phyloP scores from a whole-genome alignment of 768 basidiomycete genomes.

The Ramaria sp. region DNA sequence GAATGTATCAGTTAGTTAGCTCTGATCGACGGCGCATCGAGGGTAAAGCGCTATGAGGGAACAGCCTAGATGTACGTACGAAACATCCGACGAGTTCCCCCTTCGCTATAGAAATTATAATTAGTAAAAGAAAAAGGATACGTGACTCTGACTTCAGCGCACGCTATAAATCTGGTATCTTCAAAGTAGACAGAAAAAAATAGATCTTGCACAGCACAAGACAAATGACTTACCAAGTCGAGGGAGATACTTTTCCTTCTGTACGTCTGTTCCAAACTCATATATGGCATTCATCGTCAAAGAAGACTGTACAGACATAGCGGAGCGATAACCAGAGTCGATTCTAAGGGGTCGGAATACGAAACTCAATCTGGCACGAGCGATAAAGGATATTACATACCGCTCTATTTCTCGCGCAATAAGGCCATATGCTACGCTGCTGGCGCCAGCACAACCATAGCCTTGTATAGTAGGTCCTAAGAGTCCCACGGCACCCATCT shows the following conservation, averaged over 20 bases:
- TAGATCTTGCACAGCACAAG: background rate
- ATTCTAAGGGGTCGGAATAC: constrained; percentile 37
- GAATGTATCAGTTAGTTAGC: background rate
- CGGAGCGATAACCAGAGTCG: constrained; percentile 94
- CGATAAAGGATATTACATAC: constrained; percentile 27
- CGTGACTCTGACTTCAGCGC: too few species aligned
- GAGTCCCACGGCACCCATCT: constrained; percentile 89
- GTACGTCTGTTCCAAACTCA: constrained; percentile 79
- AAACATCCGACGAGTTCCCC: constrained; percentile 91
- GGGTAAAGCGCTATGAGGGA: too few species aligned
- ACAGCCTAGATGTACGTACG: constrained; percentile 36
- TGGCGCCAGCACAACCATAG: constrained; percentile 88
- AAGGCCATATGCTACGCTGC: constrained; percentile 87
- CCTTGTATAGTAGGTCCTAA: constrained; percentile 89
- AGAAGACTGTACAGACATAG: constrained; percentile 89
- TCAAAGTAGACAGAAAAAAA: background rate
- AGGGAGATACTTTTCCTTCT: constrained; percentile 88
- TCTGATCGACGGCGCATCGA: background rate
- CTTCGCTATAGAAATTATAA: constrained; percentile 36
- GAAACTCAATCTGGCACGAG: background rate
- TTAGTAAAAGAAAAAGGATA: constrained; percentile 9
- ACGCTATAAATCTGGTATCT: too few species aligned
- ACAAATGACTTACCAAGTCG: constrained; percentile 44
- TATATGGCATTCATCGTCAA: constrained; percentile 93
- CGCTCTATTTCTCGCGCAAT: constrained; percentile 91